phyloP scores from a whole-genome alignment of 371 early-diverging fungal genomes.

The Ecytonucleospora hepatopenaei region DNA sequence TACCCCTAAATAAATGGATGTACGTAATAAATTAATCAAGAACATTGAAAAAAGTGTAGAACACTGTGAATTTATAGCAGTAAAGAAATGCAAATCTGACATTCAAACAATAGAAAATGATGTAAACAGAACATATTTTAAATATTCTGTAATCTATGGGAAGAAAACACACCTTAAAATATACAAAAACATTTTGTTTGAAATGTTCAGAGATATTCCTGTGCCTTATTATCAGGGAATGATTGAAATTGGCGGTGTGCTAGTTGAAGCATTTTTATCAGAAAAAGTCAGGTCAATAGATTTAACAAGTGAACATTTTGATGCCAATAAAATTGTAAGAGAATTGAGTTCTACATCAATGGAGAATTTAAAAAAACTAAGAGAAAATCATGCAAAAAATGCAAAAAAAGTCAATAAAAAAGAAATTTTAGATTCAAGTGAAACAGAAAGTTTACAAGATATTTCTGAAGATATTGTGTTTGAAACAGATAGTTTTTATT shows the following conservation, averaged over 20 bases:
- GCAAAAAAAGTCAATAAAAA: not conserved
- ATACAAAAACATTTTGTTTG: slow-evolving; percentile 24
- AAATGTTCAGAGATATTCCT: slow-evolving; percentile 25
- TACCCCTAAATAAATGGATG: too few species aligned
- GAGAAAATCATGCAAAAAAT: slow-evolving; percentile 1
- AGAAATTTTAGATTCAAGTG: not conserved
- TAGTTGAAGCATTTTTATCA: slow-evolving; percentile 37
- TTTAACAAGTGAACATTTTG: not conserved
- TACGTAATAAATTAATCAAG: too few species aligned
- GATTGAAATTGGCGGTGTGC: slow-evolving; percentile 44
- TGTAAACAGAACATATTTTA: slow-evolving; percentile 31
- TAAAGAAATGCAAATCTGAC: slow-evolving; percentile 13
- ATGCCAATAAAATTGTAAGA: not conserved
- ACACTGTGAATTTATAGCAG: too few species aligned
- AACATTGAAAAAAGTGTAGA: too few species aligned
- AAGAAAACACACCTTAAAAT: slow-evolving; percentile 4
- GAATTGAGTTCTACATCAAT: not conserved
- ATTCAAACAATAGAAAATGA: slow-evolving; percentile 20
- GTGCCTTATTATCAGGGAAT: slow-evolving; percentile 48
- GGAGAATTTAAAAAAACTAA: slow-evolving; percentile 11
- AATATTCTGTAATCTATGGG: slow-evolving; percentile 5
- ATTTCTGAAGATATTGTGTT: slow-evolving; percentile 3
- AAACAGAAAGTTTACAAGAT: not conserved
- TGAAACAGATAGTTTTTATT: not conserved
- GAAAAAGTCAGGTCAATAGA: not conserved